Percentiles rank a stretch among this genome's conserved stretches.
These are phyloP conservation scores for Trichoderma asperelloides DNA, from an alignment of 495 filamentous ascomycete genomes.

Conservation along the genomic window DNA sequence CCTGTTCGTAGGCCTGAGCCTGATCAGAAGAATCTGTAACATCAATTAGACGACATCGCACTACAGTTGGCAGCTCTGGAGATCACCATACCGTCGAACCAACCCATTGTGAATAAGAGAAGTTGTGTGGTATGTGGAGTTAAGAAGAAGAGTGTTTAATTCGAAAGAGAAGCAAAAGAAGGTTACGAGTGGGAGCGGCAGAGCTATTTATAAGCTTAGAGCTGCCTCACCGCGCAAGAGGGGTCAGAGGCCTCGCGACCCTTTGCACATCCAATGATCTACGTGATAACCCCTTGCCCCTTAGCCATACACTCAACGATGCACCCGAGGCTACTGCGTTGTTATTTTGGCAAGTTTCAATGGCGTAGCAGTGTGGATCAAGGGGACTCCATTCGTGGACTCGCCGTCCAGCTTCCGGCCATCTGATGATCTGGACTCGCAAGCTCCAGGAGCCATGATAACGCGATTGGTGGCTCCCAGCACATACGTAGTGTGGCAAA, in stretches of 20 bases:
- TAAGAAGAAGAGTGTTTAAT: not conserved
- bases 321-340: slow-evolving; percentile 5
- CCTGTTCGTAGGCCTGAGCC: slow-evolving; percentile 3
- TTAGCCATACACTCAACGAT: not conserved
- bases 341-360: slow-evolving; percentile 6
- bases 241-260: not conserved
- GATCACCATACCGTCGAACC: slow-evolving; percentile 1
- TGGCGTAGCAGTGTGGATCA: slow-evolving; percentile 3
- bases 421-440: slow-evolving; percentile 3
- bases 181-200: not conserved
- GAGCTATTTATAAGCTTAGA: slow-evolving; percentile 4
- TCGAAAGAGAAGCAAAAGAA: not conserved
- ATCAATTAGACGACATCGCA: not conserved
- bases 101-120: slow-evolving; percentile 7
- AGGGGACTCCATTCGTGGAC: not conserved
- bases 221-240: not conserved
- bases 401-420: not conserved
- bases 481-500: slow-evolving; percentile 6
- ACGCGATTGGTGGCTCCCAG: slow-evolving; percentile 5
- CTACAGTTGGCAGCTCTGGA: not conserved
- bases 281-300: not conserved
- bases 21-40: not conserved
- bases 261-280: not conserved
- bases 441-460: not conserved
- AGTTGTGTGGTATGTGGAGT: not conserved